Evolutionary conservation across 75 land plant genomes (phyloP), one percentile per base, ranked within the genome.

Genomic region (Pseudotsuga menziesii): DNA sequence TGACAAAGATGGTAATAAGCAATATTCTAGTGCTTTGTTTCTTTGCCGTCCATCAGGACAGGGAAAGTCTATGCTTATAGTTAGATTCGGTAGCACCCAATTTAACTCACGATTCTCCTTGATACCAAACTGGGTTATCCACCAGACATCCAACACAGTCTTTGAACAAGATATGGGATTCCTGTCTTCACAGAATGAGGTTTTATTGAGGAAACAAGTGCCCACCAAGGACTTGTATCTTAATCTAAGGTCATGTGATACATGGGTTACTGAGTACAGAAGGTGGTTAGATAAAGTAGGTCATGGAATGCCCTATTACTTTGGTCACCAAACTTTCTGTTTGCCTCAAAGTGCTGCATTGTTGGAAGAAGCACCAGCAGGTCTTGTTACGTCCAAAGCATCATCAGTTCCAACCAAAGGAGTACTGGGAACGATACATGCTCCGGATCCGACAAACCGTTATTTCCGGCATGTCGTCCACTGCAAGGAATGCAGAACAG

Each of bases 101-200:
- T 44, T 80, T 73, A 81, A 83, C 2, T 48, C 76, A 2, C 2
- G 79, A 35, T 27, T 74, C 1, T 80, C 80, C 2, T 5, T 79
- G 0, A 35, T 94, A 20, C 98, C 98, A 0, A 48, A 82, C 11
- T 94, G 98, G 96, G 77, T 82, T 72, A 84, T 89, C 62, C 96
- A 95, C 76, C 89, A 91, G 78, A 94, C 86, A 61, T 85, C 84
- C 25, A 58, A 91, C 76, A 89, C 86, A 73, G 96, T 95, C 5
- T 95, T 95, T 56, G 98, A 95, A 84, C 96, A 95, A 71, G 98
- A 95, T 75, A 95, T 95, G 98, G 98, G 96, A 5, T 95, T 95
- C 69, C 80, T 95, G n/a, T 88, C 92, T 3, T 95, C 96, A 57
- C 98, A 95, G 80, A 95, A 93, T 62, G 94, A 93, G 76, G 77